These are phyloP conservation scores for Voacanga thouarsii DNA, from an alignment of 257 asterid genomes.

Conservation along the genomic window DNA sequence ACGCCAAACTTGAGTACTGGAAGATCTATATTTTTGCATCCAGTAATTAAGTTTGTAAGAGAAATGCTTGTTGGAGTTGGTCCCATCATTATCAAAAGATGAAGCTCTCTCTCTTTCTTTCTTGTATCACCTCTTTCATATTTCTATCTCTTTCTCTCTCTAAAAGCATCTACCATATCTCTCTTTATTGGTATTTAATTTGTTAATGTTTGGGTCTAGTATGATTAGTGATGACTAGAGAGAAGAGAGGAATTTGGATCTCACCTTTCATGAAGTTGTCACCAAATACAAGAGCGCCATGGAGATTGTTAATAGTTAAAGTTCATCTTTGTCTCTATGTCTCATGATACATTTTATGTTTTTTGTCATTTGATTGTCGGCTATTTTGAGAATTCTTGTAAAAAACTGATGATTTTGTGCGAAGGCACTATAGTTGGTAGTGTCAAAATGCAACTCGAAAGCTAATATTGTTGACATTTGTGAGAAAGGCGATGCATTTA, in stretches of 20 bases:
- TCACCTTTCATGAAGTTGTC: constrained; percentile 68
- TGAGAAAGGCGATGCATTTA: constrained; percentile 69
- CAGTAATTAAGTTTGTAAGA: too few relatives aligned
- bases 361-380: neutral
- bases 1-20: too few relatives aligned
- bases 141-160: too few relatives aligned
- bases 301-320: constrained; percentile 64
- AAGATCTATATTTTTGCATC: too few relatives aligned
- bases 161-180: too few relatives aligned
- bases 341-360: neutral
- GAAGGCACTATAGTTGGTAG: constrained; percentile 77
- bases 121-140: too few relatives aligned
- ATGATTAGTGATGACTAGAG: constrained; percentile 80
- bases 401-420: constrained; percentile 21
- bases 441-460: constrained; percentile 73
- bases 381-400: neutral
- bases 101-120: too few relatives aligned
- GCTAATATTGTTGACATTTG: constrained; percentile 75
- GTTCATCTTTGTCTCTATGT: neutral
- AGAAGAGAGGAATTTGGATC: constrained; percentile 85
- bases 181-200: too few relatives aligned
- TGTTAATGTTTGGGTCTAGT: constrained; percentile 6
- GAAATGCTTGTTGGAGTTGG: too few relatives aligned
- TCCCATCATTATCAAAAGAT: too few relatives aligned
- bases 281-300: constrained; percentile 79